Evolutionary conservation across 2,329 filamentous ascomycete species (phyloP).

Genomic region (Pyrenochaeta sp.): DNA sequence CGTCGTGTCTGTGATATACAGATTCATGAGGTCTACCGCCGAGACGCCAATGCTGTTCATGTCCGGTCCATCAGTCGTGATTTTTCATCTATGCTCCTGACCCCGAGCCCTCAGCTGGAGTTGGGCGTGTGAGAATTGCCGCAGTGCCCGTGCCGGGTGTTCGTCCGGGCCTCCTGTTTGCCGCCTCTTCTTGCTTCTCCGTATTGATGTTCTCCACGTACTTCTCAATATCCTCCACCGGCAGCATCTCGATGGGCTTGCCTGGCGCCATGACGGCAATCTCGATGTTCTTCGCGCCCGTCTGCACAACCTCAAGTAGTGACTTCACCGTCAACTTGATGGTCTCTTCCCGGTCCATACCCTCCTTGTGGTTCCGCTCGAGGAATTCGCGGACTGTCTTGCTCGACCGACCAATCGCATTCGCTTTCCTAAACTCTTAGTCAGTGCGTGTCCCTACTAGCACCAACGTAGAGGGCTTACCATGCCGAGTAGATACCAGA

Average conservation of each 20-base stretch:
- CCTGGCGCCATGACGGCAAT: constrained; percentile 98
- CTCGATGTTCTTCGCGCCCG: constrained; percentile 99
- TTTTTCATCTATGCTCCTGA: constrained; percentile 33
- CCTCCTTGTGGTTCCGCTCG: constrained; percentile 98
- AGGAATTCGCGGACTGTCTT: constrained; percentile 99
- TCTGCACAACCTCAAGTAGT: constrained; percentile 96
- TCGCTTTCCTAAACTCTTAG: constrained; percentile 81
- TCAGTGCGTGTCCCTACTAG: background rate
- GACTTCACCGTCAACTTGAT: constrained; percentile 99
- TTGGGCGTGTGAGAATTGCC: constrained; percentile 75
- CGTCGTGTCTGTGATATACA: constrained; percentile 38
- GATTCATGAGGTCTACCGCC: constrained; percentile 40
- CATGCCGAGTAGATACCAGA: constrained; percentile 99
- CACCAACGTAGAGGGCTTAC: constrained; percentile 61
- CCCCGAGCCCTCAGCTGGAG: constrained; percentile 48
- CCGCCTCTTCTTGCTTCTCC: constrained; percentile 98
- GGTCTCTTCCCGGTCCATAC: constrained; percentile 94
- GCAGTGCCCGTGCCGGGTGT: constrained; percentile 74
- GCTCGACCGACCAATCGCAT: constrained; percentile 96
- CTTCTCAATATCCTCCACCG: constrained; percentile 92
- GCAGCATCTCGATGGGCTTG: constrained; percentile 90
- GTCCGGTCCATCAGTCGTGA: constrained; percentile 33
- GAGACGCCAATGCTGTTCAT: constrained; percentile 44
- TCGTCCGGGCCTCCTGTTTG: constrained; percentile 79
- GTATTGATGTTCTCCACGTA: constrained; percentile 99